Evolutionary conservation across 1,284 basidiomycete genomes (phyloP), one percentile per base, ranked within the genome.

Genomic region (Puccinia brachypodii): DNA sequence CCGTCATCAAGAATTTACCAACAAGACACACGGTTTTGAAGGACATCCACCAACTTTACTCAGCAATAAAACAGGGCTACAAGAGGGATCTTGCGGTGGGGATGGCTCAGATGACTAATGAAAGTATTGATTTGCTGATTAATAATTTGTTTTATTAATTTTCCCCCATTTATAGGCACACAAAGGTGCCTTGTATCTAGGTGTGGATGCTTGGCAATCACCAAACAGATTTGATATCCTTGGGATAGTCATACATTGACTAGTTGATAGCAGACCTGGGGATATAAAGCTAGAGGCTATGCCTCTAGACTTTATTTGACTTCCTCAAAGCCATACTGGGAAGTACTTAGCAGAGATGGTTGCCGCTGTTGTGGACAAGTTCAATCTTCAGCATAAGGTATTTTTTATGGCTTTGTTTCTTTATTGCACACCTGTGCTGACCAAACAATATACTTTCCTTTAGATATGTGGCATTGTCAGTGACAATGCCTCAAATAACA

Each of bases 211-310:
- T 19, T 62, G 60, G 60, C 25, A 62, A 19, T 62, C 60, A 9
- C 60, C 60, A 11, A 62, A 62, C 60, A 25, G 60, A 19, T 62
- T 62, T 31, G 60, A 62, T 62, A 62, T 62, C 33, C 25, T 62
- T 4, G 60, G 60, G 6, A 62, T 62, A 31, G 60, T 62, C 7
- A 36, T 62, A 4, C 31, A 62, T 36, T 19, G 33, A 62, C 19
- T 62, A 62, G 60, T 62, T 31, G 16, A 62, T 31, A 11, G 9
- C 2, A 19, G 19, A 2, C 7, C 13, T 4, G 13, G 25, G 7
- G 28, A 36, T 36, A 7, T 62, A 11, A 36, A 62, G 9, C 33
- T 62, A 36, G 60, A 62, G 60, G 60, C 25, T 31, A 62, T 62
- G 60, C 60, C 16, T 31, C 60, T 62, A 31, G 60, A 62, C 19